These are phyloP conservation scores for Pseudocercospora eumusae DNA, from an alignment of 2,329 filamentous ascomycete species.

Conservation along the genomic window DNA sequence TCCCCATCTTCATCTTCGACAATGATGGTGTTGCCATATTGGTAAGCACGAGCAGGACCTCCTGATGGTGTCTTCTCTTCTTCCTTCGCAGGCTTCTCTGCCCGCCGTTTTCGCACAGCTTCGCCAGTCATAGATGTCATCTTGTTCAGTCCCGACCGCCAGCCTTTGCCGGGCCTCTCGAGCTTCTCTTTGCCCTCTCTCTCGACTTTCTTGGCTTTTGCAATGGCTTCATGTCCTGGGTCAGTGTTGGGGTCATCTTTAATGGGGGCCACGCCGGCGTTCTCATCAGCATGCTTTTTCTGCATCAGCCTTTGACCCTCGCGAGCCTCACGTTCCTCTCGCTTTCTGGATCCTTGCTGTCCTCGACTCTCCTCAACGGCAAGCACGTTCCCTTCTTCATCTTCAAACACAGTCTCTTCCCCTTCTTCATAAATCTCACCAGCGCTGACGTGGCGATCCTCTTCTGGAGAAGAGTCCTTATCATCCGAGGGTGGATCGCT, in stretches of 20 bases:
- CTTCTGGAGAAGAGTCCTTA: constrained; percentile 23
- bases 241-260: constrained; percentile 50
- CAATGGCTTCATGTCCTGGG: constrained; percentile 44
- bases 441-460: constrained; percentile 31
- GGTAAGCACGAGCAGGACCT: constrained; percentile 78
- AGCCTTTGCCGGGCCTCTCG: constrained; percentile 43
- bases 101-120: constrained; percentile 44
- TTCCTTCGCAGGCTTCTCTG: constrained; percentile 40
- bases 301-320: constrained; percentile 57
- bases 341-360: constrained; percentile 55
- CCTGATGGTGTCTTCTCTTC: constrained; percentile 53
- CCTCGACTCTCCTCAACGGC: constrained; percentile 58
- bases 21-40: constrained; percentile 86
- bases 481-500: constrained; percentile 30
- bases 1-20: constrained; percentile 85
- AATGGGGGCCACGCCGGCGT: constrained; percentile 47
- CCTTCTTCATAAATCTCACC: constrained; percentile 82
- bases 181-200: constrained; percentile 73
- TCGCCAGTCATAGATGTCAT: constrained; percentile 45
- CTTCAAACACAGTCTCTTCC: constrained; percentile 75
- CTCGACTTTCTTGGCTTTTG: constrained; percentile 75
- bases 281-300: constrained; percentile 48
- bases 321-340: constrained; percentile 60
- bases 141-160: constrained; percentile 46
- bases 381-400: constrained; percentile 83